Evolutionary conservation across 192 early-diverging fungal genomes (phyloP), one percentile per base, ranked within the genome.

Genomic region (Rhizoclosmatium globosum): DNA sequence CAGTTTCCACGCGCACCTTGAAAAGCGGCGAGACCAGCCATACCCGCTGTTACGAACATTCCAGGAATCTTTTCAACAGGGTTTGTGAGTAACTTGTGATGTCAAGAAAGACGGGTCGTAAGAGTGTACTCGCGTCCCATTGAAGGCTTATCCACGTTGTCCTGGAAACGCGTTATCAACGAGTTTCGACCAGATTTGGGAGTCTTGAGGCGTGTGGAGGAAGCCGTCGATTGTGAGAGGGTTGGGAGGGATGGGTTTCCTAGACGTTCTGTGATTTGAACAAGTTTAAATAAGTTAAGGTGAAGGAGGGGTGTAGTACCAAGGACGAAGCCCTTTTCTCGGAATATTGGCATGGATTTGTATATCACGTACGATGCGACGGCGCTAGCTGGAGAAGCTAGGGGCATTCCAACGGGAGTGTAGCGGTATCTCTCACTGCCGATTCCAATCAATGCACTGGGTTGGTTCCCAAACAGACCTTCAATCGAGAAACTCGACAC

Each of bases 151-250:
- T 2, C 79, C 79, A 80, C 15, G 79, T 67, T 80, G 38, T 7
- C 53, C 45, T 45, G 79, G 79, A 47, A 80, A 80, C 17, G 61
- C 50, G 31, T 39, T 41, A 0, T 21, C 41, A 13, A 68, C 46
- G 0, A 80, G n/a, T 21, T 58, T 44, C 3, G 47, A 44, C 79
- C 79, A 80, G 2, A 7, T 4, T 2, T 61, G 50, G 17, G 71
- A 44, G 47, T 66, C 56, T 13, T 50, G 23, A 7, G 39, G 15
- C 0, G 65, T 68, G 41, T 80, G 79, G 15, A 80, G 47, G 47
- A 80, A 80, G 7, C 79, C 79, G 45, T 80, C 79, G 38, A 80
- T 66, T 11, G 79, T 80, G 66, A 80, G n/a, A 80, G n/a, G 19
- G 53, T 68, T 19, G 79, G 79, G 4, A 75, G 53, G 56, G 15